Evolutionary conservation across 495 filamentous ascomycete genomes (phyloP), one percentile per base, ranked within the genome.

Genomic region (Neurospora sp.): DNA sequence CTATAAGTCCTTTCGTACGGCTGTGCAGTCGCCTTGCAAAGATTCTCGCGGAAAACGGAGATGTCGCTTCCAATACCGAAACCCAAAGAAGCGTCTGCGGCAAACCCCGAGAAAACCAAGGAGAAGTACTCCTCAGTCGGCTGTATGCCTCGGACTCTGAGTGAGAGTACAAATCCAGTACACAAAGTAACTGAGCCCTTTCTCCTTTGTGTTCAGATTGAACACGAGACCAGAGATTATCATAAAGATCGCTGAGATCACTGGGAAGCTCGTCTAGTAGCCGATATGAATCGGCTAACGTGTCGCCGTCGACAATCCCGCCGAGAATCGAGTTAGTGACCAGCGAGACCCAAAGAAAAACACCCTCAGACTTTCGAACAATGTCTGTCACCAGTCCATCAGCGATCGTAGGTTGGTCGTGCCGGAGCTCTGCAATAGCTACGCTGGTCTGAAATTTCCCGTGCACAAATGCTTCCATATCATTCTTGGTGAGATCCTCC

Each of bases 261-360:
- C 48, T 39, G 1, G 83, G 83, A 16, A 84, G 44, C 10, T 41
- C 44, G 18, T 73, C 37, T 3, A 85, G 75, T 16, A 78, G 66
- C 5, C 69, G 41, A 14, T 72, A 44, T 12, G 84, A 62, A 40
- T 81, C 74, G 0, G 23, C 4, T 4, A 80, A 69, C 0, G 31
- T 73, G 70, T 84, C 81, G 5, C 76, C 62, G n/a, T 84, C 72
- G 16, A 40, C 73, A n/a, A 84, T 31, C 1, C 83, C 83, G 2
- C 69, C 72, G 2, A 79, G 44, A 1, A 85, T 74, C 16, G 69
- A 69, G 8, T 71, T 18, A 0, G 80, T 77, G 9, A 85, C 83
- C 14, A 86, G 40, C 14, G 37, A 72, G 1, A 85, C 84, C 84
- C 84, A 85, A 2, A 85, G 77, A 71, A 84, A 86, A 8, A 86